Conservation (phyloP, 2,329 filamentous ascomycete species). For the Pseudocercospora musae region DNA sequence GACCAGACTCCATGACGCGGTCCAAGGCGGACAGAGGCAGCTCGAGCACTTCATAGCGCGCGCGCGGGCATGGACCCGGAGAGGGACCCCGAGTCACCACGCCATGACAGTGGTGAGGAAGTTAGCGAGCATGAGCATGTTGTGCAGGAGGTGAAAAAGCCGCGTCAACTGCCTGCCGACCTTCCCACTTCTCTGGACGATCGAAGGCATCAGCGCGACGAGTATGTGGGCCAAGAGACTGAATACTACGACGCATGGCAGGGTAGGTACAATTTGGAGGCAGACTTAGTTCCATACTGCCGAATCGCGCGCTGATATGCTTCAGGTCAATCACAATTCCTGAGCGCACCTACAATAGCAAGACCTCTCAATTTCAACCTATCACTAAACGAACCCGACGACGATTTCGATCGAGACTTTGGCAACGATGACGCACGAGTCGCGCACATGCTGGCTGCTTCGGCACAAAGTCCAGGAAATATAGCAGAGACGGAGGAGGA, state of each 20-base stretch:
- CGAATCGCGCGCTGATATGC: conserved; percentile 7
- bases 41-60: conserved; percentile 1
- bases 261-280: conserved; percentile 56
- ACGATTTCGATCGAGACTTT: conserved; percentile 47
- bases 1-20: conserved; percentile 2
- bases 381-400: conserved; percentile 75
- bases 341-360: conserved; percentile 79
- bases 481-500: conserved; percentile 75
- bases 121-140: conserved; percentile 21
- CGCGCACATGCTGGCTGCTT: conserved; percentile 95
- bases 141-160: conserved; percentile 31
- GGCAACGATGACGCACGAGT: conserved; percentile 82
- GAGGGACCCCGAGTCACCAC: neutral
- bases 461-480: conserved; percentile 64
- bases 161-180: conserved; percentile 68
- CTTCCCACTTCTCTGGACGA: conserved; percentile 91
- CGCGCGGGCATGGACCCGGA: conserved; percentile 19
- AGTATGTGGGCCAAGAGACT: conserved; percentile 68
- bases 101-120: conserved; percentile 10
- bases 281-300: neutral
- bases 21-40: conserved; percentile 6
- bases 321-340: conserved; percentile 88
- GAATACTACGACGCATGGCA: conserved; percentile 99
- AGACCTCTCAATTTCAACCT: conserved; percentile 85
- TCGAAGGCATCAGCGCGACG: conserved; percentile 62